Base-by-base conservation (phyloP, 441 rosid genomes). In the Sinapis alba region DNA sequence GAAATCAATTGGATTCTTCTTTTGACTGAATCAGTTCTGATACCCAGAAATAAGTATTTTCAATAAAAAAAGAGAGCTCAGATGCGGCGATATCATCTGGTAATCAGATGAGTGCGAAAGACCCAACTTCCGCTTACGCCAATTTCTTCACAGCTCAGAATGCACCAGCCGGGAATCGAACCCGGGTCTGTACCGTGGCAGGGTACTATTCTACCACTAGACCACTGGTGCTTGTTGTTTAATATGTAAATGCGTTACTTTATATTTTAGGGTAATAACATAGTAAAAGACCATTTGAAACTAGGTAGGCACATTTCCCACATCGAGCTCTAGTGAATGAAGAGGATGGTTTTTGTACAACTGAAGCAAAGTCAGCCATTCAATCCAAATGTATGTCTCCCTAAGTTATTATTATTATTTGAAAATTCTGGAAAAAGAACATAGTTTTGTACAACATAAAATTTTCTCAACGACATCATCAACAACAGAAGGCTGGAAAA, bases 141-240 rank as follows among this genome's bases (percentile, higher is more conserved):
- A 2, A 6, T 69, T 41, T 58, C 74, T 0, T 69, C 74, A 58
- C 1, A 1, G 72, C 63, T 68, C 63, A 1, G 1, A 3, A 4
- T 75, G 82, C 82, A 78, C 84, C 81, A 81, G 74, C 77, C 74
- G 90, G 90, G 85, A 88, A 87, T 89, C 96, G 96, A 93, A 90
- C 97, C 90, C 93, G 88, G 90, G 94, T 90, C 96, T 90, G 89
- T 90, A 86, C 92, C 90, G 90, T 90, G 93, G 97, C 94, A 95
- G 93, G 93, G 92, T 91, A 95, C 92, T 95, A 90, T 89, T 89
- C 95, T 89, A 89, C 98, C 34, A 28, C 34, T 28, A 28, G 34
- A 28, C 34, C 34, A 28, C 34, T 28, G 34, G 34, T 28, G 34
- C 34, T 28, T 28, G 34, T 28, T 28, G 34, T 28, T 5, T 28